Evolutionary conservation across 139 green algal species (phyloP), one percentile per base, ranked within the genome.

Genomic region (Picochlorum sp.): DNA sequence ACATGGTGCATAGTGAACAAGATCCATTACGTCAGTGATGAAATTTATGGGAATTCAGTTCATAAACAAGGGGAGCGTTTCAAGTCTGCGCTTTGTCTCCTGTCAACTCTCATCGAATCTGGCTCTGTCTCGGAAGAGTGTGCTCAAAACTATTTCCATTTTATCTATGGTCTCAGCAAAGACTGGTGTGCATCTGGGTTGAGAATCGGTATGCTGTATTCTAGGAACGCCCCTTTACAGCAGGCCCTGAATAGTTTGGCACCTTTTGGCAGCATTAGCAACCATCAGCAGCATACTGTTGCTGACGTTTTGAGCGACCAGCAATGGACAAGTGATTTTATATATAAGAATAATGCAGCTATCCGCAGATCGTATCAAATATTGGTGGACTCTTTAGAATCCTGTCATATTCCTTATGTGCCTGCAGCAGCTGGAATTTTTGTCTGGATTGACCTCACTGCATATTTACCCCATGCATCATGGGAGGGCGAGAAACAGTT

Each of bases 11-110:
- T 85, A 20, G 4, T 61, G 26, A 65, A 70, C 5, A 44, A 59
- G 4, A 53, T 86, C 29, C 83, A 90, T 61, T 59, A 79, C 33
- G 56, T 90, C 65, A 85, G 77, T 55, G 83, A 91, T 36, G 83
- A 91, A 65, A 78, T 91, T 36, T 91, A 91, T 65, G 82, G 72
- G 16, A 72, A 79, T 29, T 80, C 66, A 4, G 63, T 89, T 7
- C 86, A 74, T 49, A 60, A 75, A 63, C 45, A 57, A 0, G 32
- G 28, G 30, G 10, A 58, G 2, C 73, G 77, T 43, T 60, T 75
- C 18, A 76, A 60, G 53, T 63, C 63, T 14, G 74, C 73, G 26
- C 50, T 78, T 13, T 22, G 37, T 5, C 52, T 88, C 8, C 55
- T 74, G 7, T 29, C 67, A 28, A 24, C 69, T 31, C 60, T 74